Percentiles rank a stretch among this genome's conserved stretches.
Conservation (phyloP, 2,329 filamentous ascomycete genomes). For the Talaromyces albobiverticillius region DNA sequence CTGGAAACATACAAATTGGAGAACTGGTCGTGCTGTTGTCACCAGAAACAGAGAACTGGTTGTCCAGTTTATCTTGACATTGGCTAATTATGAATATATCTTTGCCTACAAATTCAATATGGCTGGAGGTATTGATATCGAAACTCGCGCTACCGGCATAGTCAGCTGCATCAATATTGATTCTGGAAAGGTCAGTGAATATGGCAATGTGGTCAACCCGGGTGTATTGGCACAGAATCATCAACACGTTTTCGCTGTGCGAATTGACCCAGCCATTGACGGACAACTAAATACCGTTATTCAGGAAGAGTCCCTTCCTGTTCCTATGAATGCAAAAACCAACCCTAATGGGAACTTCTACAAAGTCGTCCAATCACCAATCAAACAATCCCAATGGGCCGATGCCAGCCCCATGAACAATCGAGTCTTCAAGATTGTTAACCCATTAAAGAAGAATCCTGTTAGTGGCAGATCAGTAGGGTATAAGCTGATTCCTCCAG, state of each 20-base stretch:
- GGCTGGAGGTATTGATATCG: conserved; percentile 58
- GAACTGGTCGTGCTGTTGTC: conserved; percentile 61
- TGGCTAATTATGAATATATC: conserved; percentile 70
- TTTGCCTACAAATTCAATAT: conserved; percentile 65
- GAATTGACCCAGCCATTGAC: conserved; percentile 62
- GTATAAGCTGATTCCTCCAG: conserved; percentile 53
- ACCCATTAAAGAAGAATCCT: conserved; percentile 48
- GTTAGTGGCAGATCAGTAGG: conserved; percentile 52
- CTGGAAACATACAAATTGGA: conserved; percentile 70
- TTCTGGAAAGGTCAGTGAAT: conserved; percentile 49
- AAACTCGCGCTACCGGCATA: conserved; percentile 67
- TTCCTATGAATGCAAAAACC: conserved; percentile 48
- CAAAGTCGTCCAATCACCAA: conserved; percentile 48
- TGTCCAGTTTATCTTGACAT: conserved; percentile 65
- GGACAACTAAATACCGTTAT: conserved; percentile 53
- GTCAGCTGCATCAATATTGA: conserved; percentile 59
- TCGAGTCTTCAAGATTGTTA: conserved; percentile 58
- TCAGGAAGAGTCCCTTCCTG: conserved; percentile 52
- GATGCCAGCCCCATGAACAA: conserved; percentile 37
- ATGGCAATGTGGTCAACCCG: conserved; percentile 62
- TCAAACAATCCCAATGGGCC: conserved; percentile 47
- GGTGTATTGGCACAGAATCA: conserved; percentile 67
- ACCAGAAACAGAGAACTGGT: conserved; percentile 62
- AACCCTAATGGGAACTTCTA: conserved; percentile 65
- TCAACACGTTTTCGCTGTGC: conserved; percentile 65